Base-by-base conservation (phyloP, 768 basidiomycete species). In the Suillus paluster region DNA sequence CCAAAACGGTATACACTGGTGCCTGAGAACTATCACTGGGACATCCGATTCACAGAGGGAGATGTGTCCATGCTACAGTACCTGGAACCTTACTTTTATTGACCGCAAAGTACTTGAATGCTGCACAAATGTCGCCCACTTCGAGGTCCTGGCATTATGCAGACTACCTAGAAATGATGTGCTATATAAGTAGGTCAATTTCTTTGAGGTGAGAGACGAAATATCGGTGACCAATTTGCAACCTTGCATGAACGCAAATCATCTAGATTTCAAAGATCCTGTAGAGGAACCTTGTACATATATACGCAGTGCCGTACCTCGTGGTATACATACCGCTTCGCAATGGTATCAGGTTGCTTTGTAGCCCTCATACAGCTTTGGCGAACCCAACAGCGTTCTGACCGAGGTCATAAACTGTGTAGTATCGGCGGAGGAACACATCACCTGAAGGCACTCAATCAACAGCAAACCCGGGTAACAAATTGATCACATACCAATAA, bases 351-450 rank as follows among this genome's bases (percentile, higher is more conserved):
- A 25, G 55, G 48, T 12, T 58, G 15, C 41, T 4, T 19, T 48
- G 23, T 15, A 33, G 17, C 23, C 45, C 14, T 77, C 65, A 81
- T 21, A 57, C 66, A 19, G 80, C 68, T 19, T 61, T 59, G 23
- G 94, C 95, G 68, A 96, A 95, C 46, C 94, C 95, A 64, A 97
- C 91, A 44, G 94, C 94, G 74, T 94, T 67, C 65, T 77, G 81
- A 39, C 82, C 88, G 30, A 90, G 82, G 69, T 95, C 92, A 68
- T 94, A 95, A n/a, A 95, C 91, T n/a, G 92, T 92, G 78, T 83
- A 92, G 75, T 90, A 95, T 72, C 88, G 91, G 76, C 96, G 90
- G 58, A 97, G 87, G 86, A 97, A 97, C 63, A 88, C 91, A 67
- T 95, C 92, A 68, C 92, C 89, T 89, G 64, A 1, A 60, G 50